Conservation (phyloP, 768 basidiomycete genomes). For the Pleurotus tuoliensis region DNA sequence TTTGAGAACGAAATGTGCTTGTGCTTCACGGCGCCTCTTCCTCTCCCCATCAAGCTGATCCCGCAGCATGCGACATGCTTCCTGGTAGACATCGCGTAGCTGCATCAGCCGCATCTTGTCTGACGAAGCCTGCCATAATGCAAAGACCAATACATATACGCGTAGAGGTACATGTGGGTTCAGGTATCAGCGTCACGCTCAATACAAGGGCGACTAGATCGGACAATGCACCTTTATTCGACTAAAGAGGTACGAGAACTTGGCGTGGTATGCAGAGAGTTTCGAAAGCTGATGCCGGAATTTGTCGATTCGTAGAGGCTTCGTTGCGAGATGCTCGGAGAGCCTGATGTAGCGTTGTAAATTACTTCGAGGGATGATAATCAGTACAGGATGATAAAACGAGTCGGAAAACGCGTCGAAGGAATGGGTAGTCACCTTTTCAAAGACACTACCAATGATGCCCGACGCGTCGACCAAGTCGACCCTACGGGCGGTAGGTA, state of each 20-base stretch:
- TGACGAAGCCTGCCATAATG: conserved; percentile 14
- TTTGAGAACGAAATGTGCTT: background rate
- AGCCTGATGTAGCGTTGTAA: conserved; percentile 18
- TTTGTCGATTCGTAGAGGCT: conserved; percentile 14
- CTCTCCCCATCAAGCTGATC: conserved; percentile 14
- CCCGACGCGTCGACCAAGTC: conserved; percentile 12
- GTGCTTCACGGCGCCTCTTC: conserved; percentile 13
- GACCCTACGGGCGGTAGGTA: conserved; percentile 13
- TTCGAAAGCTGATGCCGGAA: conserved; percentile 15
- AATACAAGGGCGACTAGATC: background rate
- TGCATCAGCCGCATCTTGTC: conserved; percentile 18
- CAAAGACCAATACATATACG: background rate
- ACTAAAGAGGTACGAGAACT: conserved; percentile 14
- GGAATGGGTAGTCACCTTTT: conserved; percentile 10
- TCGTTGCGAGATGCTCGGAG: conserved; percentile 16
- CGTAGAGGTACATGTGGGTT: no score
- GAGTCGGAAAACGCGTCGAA: conserved; percentile 1
- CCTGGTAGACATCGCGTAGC: conserved; percentile 14
- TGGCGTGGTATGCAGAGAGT: conserved; percentile 15
- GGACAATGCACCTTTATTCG: conserved; percentile 11
- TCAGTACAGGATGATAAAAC: background rate
- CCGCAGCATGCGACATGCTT: conserved; percentile 11
- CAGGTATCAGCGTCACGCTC: no score
- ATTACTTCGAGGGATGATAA: conserved; percentile 8
- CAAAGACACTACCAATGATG: conserved; percentile 13